Evolutionary conservation across 768 basidiomycete species (phyloP).

Genomic region (Bullera alba): DNA sequence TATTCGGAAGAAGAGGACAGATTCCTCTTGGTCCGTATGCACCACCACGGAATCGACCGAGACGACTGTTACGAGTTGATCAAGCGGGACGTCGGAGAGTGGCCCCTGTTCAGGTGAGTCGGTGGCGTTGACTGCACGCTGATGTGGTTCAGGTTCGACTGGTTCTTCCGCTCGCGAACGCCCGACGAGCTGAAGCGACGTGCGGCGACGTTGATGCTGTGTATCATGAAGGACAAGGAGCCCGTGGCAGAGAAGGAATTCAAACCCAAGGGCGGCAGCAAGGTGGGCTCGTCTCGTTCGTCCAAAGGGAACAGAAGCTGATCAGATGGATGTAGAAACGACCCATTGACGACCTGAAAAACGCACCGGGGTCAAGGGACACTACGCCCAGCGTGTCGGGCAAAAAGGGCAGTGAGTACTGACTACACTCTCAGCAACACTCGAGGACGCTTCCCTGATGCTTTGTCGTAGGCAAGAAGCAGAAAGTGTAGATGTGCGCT

Average conservation of each 20-base stretch:
- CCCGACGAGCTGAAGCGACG: constrained; percentile 80
- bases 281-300: background rate
- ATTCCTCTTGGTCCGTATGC: constrained; percentile 81
- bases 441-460: background rate
- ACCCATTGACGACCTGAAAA: constrained; percentile 23
- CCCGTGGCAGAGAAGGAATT: constrained; percentile 56
- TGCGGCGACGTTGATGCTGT: constrained; percentile 75
- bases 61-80: constrained; percentile 85
- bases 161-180: constrained; percentile 93
- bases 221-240: constrained; percentile 80
- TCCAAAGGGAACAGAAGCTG: background rate
- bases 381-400: constrained; percentile 20
- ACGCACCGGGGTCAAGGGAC: constrained; percentile 17
- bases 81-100: constrained; percentile 92
- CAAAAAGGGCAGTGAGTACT: constrained; percentile 18
- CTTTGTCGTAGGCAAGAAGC: constrained; percentile 13
- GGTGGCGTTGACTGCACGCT: background rate
- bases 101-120: constrained; percentile 73
- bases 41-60: constrained; percentile 79
- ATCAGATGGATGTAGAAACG: constrained; percentile 11
- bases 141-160: constrained; percentile 60
- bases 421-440: background rate
- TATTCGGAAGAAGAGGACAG: constrained; percentile 96
- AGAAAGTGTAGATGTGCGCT: constrained; percentile 9
- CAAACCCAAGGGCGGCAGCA: constrained; percentile 41